phyloP scores from a whole-genome alignment of 208 protist genomes.

The Spongospora subterranea region DNA sequence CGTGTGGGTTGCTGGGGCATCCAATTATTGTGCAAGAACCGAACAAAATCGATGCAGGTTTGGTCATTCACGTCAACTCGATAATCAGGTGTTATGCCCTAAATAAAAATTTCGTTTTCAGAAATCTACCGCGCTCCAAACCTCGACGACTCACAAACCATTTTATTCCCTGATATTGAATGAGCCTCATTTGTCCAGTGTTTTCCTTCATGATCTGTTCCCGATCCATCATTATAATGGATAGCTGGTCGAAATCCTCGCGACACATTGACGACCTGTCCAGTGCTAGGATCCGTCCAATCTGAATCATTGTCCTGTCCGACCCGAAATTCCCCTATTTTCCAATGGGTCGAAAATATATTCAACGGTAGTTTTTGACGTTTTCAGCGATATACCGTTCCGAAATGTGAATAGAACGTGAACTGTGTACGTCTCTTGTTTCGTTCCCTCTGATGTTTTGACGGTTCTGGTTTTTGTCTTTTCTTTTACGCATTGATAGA shows the following conservation, averaged over 20 bases:
- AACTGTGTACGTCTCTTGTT: conserved; percentile 4
- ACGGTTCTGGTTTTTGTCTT: not conserved
- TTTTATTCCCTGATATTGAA: not conserved
- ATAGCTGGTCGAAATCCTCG: not conserved
- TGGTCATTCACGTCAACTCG: conserved; percentile 14
- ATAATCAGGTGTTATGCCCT: conserved; percentile 45
- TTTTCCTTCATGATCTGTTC: conserved; percentile 9
- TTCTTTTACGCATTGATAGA: conserved; percentile 27
- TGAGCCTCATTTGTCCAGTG: conserved; percentile 38
- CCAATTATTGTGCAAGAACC: conserved; percentile 38
- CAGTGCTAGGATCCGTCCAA: conserved; percentile 13
- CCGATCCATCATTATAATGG: conserved; percentile 11
- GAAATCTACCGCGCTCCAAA: too few species aligned
- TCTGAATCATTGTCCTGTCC: not conserved
- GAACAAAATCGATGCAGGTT: not conserved
- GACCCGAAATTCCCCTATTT: not conserved
- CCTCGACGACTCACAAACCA: not conserved
- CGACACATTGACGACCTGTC: not conserved
- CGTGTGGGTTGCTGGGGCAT: not conserved
- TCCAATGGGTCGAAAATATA: not conserved
- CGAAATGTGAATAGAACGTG: conserved; percentile 40
- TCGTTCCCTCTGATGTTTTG: not conserved
- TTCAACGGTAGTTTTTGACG: not conserved
- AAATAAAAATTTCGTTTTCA: not conserved
- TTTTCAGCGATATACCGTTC: not conserved